phyloP scores from a whole-genome alignment of 225 moss, liverwort and hornwort genomes.

The Bryoerythrophyllum caledonicum region DNA sequence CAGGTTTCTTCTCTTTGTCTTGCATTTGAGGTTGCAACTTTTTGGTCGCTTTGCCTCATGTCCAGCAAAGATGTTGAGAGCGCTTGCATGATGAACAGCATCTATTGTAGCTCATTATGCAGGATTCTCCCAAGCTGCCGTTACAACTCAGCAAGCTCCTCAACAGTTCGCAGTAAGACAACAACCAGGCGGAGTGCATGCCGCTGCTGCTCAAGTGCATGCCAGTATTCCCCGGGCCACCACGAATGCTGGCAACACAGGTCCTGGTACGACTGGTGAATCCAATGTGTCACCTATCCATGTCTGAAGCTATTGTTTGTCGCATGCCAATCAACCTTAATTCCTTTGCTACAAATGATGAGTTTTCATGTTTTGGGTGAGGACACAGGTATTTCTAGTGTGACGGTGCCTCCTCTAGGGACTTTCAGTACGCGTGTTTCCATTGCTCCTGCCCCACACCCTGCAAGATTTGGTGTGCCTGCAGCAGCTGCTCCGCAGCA shows the following conservation, averaged over 20 bases:
- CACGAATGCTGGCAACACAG: conserved; percentile 18
- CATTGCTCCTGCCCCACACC: conserved; percentile 16
- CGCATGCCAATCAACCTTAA: not conserved
- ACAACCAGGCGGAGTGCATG: conserved; percentile 16
- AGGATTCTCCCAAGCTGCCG: conserved; percentile 26
- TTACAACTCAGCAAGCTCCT: conserved; percentile 30
- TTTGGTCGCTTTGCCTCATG: conserved; percentile 6
- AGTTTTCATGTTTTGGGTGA: conserved; percentile 22
- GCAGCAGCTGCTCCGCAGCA: not conserved
- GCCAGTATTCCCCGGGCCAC: conserved; percentile 19
- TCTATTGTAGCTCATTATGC: conserved; percentile 31
- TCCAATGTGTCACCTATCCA: conserved; percentile 3
- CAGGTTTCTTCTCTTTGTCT: conserved; percentile 11
- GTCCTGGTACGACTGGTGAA: conserved; percentile 37
- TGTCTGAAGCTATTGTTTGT: conserved; percentile 8
- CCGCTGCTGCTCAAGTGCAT: conserved; percentile 9
- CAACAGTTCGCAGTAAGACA: conserved; percentile 34
- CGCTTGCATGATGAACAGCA: conserved; percentile 15
- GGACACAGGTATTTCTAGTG: conserved; percentile 35
- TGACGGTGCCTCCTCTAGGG: conserved; percentile 21
- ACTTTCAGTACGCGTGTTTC: conserved; percentile 34
- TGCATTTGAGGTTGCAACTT: not conserved
- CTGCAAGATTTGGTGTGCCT: conserved; percentile 44
- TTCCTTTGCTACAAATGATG: no score
- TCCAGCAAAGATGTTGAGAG: no score